Evolutionary conservation across 192 early-diverging fungal genomes (phyloP).

Genomic region (Backusella australiensis): DNA sequence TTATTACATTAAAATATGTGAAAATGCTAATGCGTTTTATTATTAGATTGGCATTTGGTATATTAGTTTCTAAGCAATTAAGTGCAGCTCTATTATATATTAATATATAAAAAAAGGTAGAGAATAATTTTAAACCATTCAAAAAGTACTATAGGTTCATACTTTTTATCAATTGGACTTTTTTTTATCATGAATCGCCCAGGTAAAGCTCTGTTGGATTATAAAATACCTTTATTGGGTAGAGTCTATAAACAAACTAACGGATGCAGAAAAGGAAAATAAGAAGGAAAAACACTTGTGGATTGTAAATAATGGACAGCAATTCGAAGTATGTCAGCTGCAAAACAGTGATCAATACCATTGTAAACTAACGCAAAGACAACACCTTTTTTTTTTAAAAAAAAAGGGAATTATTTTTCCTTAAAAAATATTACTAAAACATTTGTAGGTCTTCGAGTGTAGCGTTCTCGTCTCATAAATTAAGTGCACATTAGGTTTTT

Average conservation of each 20-base stretch:
- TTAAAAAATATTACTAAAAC: not conserved
- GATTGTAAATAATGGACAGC: not conserved
- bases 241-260: not conserved
- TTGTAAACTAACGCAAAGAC: not conserved
- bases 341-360: not conserved
- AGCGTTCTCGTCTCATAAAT: not conserved
- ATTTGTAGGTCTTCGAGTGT: not conserved
- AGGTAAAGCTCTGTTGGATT: not conserved
- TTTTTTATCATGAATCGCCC: not conserved
- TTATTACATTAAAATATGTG: not conserved
- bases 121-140: not conserved
- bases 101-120: not conserved
- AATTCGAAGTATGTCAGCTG: not conserved
- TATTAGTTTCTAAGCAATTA: not conserved
- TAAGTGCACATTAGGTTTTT: not conserved
- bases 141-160: not conserved
- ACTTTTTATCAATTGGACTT: not conserved
- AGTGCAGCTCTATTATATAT: not conserved
- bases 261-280: not conserved
- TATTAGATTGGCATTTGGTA: not conserved
- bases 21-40: not conserved
- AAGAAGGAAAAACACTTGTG: not conserved
- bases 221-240: not conserved
- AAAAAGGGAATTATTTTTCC: not conserved
- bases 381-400: not conserved